Evolutionary conservation across 2,329 filamentous ascomycete genomes (phyloP).

Genomic region (Pseudohalonectria lignicola): DNA sequence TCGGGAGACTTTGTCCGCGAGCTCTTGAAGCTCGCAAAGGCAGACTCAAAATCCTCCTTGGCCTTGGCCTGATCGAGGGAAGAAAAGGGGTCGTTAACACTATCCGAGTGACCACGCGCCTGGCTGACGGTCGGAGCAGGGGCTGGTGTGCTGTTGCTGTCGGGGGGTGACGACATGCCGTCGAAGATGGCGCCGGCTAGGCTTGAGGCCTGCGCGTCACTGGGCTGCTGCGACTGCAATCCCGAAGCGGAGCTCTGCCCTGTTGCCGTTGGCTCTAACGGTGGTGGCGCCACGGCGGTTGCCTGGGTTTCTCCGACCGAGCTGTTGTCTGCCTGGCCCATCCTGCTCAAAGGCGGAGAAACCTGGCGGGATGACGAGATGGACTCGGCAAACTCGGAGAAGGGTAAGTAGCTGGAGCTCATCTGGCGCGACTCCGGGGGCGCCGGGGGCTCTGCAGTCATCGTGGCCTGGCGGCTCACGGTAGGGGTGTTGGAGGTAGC

Average conservation of each 20-base stretch:
- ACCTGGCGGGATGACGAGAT: constrained; percentile 68
- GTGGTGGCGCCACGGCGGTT: constrained; percentile 15
- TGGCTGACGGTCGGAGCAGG: constrained; percentile 4
- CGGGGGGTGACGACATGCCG: neutral
- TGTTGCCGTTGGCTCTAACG: constrained; percentile 24
- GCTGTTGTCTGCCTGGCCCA: constrained; percentile 36
- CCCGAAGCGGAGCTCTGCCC: constrained; percentile 18
- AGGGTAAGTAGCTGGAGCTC: constrained; percentile 64
- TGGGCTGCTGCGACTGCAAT: neutral
- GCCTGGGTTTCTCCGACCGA: constrained; percentile 15
- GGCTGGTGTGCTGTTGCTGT: no score
- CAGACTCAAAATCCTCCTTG: constrained; percentile 76
- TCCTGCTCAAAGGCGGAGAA: constrained; percentile 58
- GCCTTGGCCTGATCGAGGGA: constrained; percentile 45
- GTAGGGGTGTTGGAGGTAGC: constrained; percentile 48
- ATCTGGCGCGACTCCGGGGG: constrained; percentile 68
- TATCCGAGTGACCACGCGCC: constrained; percentile 11
- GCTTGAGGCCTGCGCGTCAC: neutral
- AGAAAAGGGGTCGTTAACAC: constrained; percentile 37
- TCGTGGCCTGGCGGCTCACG: constrained; percentile 50
- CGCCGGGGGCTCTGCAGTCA: constrained; percentile 45
- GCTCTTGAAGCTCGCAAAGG: constrained; percentile 64
- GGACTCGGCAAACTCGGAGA: constrained; percentile 56
- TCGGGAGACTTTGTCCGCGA: constrained; percentile 27
- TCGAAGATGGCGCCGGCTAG: neutral